Conservation (phyloP, 108 stramenopile genomes). For the Mayamaea pseudoterrestris region DNA sequence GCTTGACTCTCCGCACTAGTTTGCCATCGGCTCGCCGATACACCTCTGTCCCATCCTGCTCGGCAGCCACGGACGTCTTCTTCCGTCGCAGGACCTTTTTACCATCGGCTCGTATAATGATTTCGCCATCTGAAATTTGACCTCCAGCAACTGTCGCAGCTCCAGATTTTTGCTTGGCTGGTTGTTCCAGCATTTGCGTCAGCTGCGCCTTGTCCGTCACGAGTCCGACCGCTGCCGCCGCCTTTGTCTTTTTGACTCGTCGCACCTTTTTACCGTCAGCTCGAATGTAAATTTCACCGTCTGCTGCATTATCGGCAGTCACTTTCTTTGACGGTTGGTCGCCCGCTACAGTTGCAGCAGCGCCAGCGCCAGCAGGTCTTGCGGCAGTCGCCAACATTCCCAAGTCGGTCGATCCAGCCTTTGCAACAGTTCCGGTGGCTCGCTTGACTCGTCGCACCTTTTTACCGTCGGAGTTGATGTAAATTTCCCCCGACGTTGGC, state of each 20-base stretch:
- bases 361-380: too few species aligned
- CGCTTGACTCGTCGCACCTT: slow-evolving; percentile 29
- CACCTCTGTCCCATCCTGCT: slow-evolving; percentile 13
- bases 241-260: slow-evolving; percentile 18
- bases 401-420: too few species aligned
- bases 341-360: too few species aligned
- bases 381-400: too few species aligned
- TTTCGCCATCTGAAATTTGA: slow-evolving; percentile 2
- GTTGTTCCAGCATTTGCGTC: too few species aligned
- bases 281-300: slow-evolving; percentile 35
- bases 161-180: slow-evolving; percentile 1
- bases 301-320: too few species aligned
- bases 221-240: too few species aligned
- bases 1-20: slow-evolving; percentile 11
- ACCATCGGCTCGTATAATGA: slow-evolving; percentile 6
- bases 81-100: slow-evolving; percentile 5
- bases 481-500: slow-evolving; percentile 21
- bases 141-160: slow-evolving; percentile 9
- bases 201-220: too few species aligned
- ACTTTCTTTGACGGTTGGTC: too few species aligned
- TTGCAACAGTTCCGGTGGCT: slow-evolving; percentile 26
- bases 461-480: slow-evolving; percentile 32
- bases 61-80: slow-evolving; percentile 25
- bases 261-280: slow-evolving; percentile 39
- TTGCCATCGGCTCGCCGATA: slow-evolving; percentile 17